phyloP scores from a whole-genome alignment of 2,329 filamentous ascomycete genomes.

The Colletotrichum sp. region DNA sequence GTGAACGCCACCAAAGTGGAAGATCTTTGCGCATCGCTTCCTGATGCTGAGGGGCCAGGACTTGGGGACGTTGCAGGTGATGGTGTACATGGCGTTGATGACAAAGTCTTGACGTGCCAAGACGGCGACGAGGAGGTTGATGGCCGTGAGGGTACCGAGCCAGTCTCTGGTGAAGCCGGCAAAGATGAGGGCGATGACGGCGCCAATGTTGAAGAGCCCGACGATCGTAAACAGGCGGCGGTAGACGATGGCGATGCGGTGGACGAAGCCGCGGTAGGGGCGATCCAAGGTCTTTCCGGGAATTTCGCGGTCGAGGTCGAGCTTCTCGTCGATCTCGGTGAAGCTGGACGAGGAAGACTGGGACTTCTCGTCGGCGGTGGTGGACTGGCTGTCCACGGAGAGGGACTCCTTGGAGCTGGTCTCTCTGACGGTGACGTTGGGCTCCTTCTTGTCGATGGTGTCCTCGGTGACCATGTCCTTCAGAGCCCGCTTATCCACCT shows the following conservation, averaged over 20 bases:
- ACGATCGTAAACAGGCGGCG: slow-evolving; percentile 60
- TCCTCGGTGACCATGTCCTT: slow-evolving; percentile 30
- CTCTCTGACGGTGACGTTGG: background rate
- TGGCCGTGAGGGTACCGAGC: slow-evolving; percentile 46
- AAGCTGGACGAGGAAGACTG: slow-evolving; percentile 11
- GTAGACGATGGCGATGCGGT: slow-evolving; percentile 57
- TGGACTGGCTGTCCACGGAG: background rate
- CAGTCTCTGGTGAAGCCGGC: slow-evolving; percentile 20
- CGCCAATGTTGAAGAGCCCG: slow-evolving; percentile 53
- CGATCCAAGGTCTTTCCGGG: slow-evolving; percentile 45
- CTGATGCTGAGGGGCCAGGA: slow-evolving; percentile 53
- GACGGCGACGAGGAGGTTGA: slow-evolving; percentile 54
- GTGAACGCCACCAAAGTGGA: slow-evolving; percentile 57
- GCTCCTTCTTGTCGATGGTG: background rate
- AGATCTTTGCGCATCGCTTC: slow-evolving; percentile 52
- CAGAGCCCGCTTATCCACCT: slow-evolving; percentile 59
- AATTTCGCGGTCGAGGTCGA: slow-evolving; percentile 26
- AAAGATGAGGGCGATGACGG: slow-evolving; percentile 46
- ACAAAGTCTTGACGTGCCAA: slow-evolving; percentile 58
- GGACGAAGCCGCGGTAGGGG: slow-evolving; percentile 42
- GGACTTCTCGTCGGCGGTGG: background rate
- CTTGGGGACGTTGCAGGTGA: slow-evolving; percentile 47
- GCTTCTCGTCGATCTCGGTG: slow-evolving; percentile 15
- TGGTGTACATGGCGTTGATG: slow-evolving; percentile 56
- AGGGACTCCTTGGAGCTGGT: background rate